Evolutionary conservation across 306 rosid genomes (phyloP).

Genomic region (Prunus mira): DNA sequence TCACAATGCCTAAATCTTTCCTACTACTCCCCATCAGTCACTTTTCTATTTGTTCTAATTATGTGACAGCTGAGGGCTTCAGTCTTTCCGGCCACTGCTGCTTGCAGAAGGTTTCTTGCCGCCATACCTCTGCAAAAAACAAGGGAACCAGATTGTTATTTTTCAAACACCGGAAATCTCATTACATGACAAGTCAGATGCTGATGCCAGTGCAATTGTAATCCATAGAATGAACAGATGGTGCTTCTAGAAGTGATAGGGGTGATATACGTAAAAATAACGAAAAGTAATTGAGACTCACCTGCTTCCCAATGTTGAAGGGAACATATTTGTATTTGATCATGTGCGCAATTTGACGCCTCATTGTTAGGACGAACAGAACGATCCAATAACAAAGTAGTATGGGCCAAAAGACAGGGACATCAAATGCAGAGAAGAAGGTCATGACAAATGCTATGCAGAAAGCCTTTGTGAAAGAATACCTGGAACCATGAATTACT

Average conservation of each 20-base stretch:
- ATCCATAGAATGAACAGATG: background rate
- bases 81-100: constrained; percentile 31
- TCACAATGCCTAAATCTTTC: constrained; percentile 40
- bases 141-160: constrained; percentile 3
- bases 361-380: constrained; percentile 65
- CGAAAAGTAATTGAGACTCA: constrained; percentile 20
- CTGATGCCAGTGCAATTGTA: background rate
- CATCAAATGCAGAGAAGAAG: constrained; percentile 56
- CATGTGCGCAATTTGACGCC: constrained; percentile 74
- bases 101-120: constrained; percentile 21
- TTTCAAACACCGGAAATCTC: background rate
- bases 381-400: constrained; percentile 61
- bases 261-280: constrained; percentile 9
- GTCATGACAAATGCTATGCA: constrained; percentile 59
- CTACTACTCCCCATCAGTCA: constrained; percentile 15
- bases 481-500: constrained; percentile 42
- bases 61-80: constrained; percentile 28
- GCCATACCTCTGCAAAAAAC: constrained; percentile 20
- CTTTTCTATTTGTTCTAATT: constrained; percentile 26
- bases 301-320: constrained; percentile 62
- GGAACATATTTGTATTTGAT: constrained; percentile 63
- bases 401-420: constrained; percentile 76
- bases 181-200: background rate
- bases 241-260: background rate
- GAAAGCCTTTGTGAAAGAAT: constrained; percentile 62